Evolutionary conservation across 371 early-diverging fungal genomes (phyloP), one percentile per base, ranked within the genome.

Genomic region (Choanephora cucurbitarum): DNA sequence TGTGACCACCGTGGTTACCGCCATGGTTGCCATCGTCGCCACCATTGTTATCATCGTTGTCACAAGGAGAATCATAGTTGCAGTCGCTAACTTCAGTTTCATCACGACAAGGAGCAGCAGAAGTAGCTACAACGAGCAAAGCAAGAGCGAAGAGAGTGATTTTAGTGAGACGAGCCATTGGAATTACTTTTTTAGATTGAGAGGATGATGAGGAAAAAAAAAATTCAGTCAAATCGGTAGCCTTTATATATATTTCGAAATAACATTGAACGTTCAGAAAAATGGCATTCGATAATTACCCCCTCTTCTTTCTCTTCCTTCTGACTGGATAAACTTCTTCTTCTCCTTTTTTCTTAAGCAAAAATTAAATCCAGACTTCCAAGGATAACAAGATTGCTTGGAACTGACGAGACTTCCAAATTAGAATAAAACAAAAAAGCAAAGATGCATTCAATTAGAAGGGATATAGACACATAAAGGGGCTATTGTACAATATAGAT

Each of bases 41-140:
- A 7, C 23, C 44, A 42, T 23, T 18, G 14, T 52, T 41, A 5
- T 13, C 22, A 10, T 52, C 52, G n/a, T 13, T 11, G 14, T 22
- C 32, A 6, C 43, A 9, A 43, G 43, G n/a, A 18, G 21, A 10
- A 49, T 39, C 40, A 50, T 39, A 50, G 23, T n/a, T 23, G 10
- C 37, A 37, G 11, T 11, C 37, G 44, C 23, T 46, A 47, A 37
- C 39, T 18, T 24, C 51, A n/a, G n/a, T 33, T 19, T 24, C 44
- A 37, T 50, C 55, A 22, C 45, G 43, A 44, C 64, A 64, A 39
- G 64, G 64, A 43, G 64, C 64, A 47, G 64, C 47, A 34, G 44
- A 34, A 4, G 47, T 44, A 13, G 34, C 44, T 28, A 51, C 46
- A 3, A 62, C 52, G 22, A 45, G 32, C 11, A 59, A 32, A 18